phyloP scores from a whole-genome alignment of 768 basidiomycete genomes.

The Boletellus ananiceps region DNA sequence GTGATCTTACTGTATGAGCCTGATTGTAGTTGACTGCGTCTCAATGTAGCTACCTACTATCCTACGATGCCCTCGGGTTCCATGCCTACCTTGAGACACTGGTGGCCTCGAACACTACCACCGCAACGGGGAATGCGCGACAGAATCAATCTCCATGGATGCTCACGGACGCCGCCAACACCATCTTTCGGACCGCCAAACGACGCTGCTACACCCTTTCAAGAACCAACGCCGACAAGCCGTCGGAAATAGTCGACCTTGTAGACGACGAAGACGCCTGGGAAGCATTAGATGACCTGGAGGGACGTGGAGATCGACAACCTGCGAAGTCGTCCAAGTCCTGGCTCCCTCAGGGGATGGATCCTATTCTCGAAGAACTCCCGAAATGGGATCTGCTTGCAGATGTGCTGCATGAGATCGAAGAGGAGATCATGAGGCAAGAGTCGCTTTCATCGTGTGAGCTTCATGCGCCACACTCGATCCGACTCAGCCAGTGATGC shows the following conservation, averaged over 20 bases:
- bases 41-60: constrained; percentile 57
- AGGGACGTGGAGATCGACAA: constrained; percentile 10
- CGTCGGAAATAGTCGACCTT: constrained; percentile 36
- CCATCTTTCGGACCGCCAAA: constrained; percentile 77
- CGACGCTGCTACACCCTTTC: constrained; percentile 70
- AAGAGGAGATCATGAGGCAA: constrained; percentile 72
- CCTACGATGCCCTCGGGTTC: constrained; percentile 88
- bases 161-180: constrained; percentile 85
- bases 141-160: constrained; percentile 85
- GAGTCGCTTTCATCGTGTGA: constrained; percentile 36
- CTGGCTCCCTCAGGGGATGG: constrained; percentile 76
- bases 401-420: constrained; percentile 86
- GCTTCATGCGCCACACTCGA: background rate
- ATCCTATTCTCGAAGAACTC: constrained; percentile 87
- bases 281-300: constrained; percentile 61
- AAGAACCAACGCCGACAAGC: constrained; percentile 21
- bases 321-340: constrained; percentile 13
- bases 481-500: background rate
- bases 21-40: background rate
- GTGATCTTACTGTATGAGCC: constrained; percentile 21
- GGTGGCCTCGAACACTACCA: constrained; percentile 54
- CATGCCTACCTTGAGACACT: constrained; percentile 89
- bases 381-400: constrained; percentile 90
- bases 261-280: constrained; percentile 70
- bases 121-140: constrained; percentile 46